Base-by-base conservation (phyloP, 2,329 filamentous ascomycete genomes). In the Beauveria varroae region DNA sequence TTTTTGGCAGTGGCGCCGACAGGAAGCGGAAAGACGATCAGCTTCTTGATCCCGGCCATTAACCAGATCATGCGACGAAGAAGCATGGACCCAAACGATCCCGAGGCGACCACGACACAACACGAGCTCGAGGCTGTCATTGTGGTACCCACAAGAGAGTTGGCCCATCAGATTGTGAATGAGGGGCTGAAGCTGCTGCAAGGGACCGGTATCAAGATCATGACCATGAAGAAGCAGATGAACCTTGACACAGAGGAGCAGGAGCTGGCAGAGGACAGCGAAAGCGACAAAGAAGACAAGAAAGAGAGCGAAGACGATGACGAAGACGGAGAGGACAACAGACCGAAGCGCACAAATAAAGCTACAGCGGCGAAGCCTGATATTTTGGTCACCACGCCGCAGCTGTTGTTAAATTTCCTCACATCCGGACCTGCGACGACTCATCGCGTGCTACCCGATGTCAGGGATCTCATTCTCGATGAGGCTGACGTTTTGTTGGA, bases 401-500 rank as follows among this genome's bases (percentile, higher is more conserved):
- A 93, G 41, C 78, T 90, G 16, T 79, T 99, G 3, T 81, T 93
- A 30, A 90, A 95, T 70, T 86, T 90, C 3, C 75, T 97, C 7
- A 72, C 65, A n/a, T 71, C 67, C 47, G 73, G 73, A 5, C 77
- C 80, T 10, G 77, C 76, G 24, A 76, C 76, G 60, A 71, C 75
- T 64, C 58, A 79, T 69, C 74, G 78, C 37, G 75, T 80, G 5
- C 74, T 96, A 5, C 85, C 90, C 0, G 82, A 84, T 1, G 87
- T 97, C 5, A 81, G 82, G 50, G 86, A 86, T 56, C 78, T 99
- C 20, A 82, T 98, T 41, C 79, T 99, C 3, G 95, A 99, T 70
- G 95, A 99, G 78, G 95, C 92, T 1, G 95, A 99, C 73, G 92
- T 98, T 16, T 86, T 99, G 6, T 83, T 99, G 12, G 93, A 98